phyloP scores from a whole-genome alignment of 306 rosid genomes.

The Hippophae tibetana region DNA sequence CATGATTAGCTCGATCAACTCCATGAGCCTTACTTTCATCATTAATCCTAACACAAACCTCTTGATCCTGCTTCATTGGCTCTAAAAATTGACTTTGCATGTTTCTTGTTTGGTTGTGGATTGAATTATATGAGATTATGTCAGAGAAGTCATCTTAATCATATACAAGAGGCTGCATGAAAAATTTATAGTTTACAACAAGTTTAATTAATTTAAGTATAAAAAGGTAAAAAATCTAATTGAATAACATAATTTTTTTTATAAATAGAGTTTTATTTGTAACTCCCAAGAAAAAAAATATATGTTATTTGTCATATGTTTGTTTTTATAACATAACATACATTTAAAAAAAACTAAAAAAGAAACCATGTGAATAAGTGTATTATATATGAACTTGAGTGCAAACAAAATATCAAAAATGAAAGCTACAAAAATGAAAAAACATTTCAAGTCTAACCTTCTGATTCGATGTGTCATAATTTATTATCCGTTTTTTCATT shows the following conservation, averaged over 20 bases:
- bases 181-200: conserved; percentile 11
- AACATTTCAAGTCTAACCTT: conserved; percentile 26
- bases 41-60: too few species aligned
- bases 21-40: too few species aligned
- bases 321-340: too few species aligned
- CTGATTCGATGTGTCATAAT: conserved; percentile 14
- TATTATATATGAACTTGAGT: too few species aligned
- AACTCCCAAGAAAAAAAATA: too few species aligned
- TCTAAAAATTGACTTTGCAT: conserved; percentile 37
- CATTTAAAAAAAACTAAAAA: too few species aligned
- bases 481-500: conserved; percentile 24
- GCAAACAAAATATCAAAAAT: background rate
- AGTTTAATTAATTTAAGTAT: background rate
- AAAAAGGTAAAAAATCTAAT: too few species aligned
- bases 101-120: conserved; percentile 40
- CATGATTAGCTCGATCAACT: too few species aligned
- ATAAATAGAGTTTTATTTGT: too few species aligned
- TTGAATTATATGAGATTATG: conserved; percentile 56
- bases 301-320: too few species aligned
- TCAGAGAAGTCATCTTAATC: conserved; percentile 74
- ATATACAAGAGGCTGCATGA: conserved; percentile 48
- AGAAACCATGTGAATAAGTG: too few species aligned
- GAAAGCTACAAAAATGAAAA: conserved; percentile 3
- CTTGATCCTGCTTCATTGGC: conserved; percentile 33
- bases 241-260: too few species aligned